Evolutionary conservation across 352 stramenopile genomes (phyloP).

Genomic region (Plasmopara muralis): DNA sequence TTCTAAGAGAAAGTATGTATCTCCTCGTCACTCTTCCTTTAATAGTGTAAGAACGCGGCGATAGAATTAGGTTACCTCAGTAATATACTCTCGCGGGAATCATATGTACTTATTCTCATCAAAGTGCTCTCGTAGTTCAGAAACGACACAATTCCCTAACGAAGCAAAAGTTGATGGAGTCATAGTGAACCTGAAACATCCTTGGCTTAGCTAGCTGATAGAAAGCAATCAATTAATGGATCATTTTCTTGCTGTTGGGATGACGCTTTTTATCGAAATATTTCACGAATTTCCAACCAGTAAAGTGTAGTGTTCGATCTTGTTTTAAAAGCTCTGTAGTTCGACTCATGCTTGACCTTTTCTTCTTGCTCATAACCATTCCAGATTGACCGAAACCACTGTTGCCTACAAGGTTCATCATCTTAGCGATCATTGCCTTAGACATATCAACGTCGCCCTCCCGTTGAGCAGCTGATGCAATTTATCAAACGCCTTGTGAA

Average conservation of each 20-base stretch:
- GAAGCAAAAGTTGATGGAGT: neutral
- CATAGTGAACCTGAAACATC: neutral
- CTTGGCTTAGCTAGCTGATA: neutral
- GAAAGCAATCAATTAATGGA: neutral
- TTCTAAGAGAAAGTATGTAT: neutral
- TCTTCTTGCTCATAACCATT: too few species aligned
- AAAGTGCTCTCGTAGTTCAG: neutral
- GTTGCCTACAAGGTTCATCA: too few species aligned
- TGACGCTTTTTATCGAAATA: neutral
- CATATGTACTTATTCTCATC: neutral
- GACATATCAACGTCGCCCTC: neutral
- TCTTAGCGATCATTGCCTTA: neutral
- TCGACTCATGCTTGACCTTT: neutral
- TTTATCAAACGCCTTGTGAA: neutral
- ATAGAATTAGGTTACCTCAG: neutral
- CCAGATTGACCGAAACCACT: too few species aligned
- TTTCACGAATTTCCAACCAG: neutral
- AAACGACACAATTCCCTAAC: neutral
- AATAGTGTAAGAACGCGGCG: neutral
- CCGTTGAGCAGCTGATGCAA: neutral
- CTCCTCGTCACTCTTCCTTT: neutral
- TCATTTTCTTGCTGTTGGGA: neutral
- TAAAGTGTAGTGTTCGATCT: neutral
- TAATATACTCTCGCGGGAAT: neutral
- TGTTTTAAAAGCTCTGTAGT: neutral